Evolutionary conservation across 2,329 filamentous ascomycete genomes (phyloP), one percentile per base, ranked within the genome.

Genomic region (Diaporthe sp.): DNA sequence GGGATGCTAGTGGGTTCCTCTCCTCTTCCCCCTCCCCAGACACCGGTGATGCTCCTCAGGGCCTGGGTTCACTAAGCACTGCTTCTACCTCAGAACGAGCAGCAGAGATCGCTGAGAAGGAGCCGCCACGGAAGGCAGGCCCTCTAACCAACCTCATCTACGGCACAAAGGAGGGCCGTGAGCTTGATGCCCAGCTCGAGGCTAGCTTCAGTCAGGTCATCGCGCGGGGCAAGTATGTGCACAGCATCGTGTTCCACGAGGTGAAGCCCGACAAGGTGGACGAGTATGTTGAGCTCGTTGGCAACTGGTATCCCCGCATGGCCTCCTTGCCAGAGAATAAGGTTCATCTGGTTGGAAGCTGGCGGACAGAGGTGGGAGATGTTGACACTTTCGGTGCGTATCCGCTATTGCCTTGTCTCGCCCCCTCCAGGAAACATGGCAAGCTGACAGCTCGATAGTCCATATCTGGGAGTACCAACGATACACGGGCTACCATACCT

Each of bases 381-480:
- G 97, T 95, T 83, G 95, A 99, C 82, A 98, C 96, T 0, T 99
- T 99, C 85, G 92, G 96, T 98, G 90, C 76, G 91, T 33, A 33
- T 25, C 35, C 50, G 25, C 15, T 38, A 19, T 19, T 50, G 3
- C 19, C 33, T 8, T 33, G 3, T 25, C 4, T 33, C 22, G 17
- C 60, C 19, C 60, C 40, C 45, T 42, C 54, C 40, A n/a, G 60
- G 25, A n/a, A 22, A 15, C 15, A 66, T n/a, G 35, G 57, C 42
- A 70, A 42, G 64, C 35, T 64, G 8, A 75, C 64, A 73, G 40
- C 13, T 25, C 38, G 2, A 25, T 52, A 98, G 97, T 99, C 68
- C 97, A 99, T 83, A 99, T 99, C 81, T 99, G 97, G 97, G 97
- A 99, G 85, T 99, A 99, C 84, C 96, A 98, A 85, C 93, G 96